These are phyloP conservation scores for Phytophthora parvispora DNA, from an alignment of 352 stramenopile genomes.

Conservation along the genomic window DNA sequence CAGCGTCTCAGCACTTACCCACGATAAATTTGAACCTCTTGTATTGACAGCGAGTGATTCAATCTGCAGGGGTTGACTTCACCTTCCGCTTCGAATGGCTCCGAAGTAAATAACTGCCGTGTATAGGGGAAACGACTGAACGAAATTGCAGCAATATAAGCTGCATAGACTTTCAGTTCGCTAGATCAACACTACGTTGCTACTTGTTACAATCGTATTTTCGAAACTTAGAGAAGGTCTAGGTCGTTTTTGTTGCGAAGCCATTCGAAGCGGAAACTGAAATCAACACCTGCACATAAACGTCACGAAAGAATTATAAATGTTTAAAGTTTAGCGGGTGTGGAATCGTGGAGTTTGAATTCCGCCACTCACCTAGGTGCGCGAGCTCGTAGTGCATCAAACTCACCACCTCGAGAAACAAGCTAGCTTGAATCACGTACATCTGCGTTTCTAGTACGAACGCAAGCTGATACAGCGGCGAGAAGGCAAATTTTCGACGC, in stretches of 20 bases:
- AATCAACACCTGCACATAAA: not conserved
- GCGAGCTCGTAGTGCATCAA: not conserved
- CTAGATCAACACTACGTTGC: too few species aligned
- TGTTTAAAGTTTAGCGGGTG: too few species aligned
- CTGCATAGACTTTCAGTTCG: too few species aligned
- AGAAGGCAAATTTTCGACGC: constrained; percentile 36
- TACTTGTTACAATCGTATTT: too few species aligned
- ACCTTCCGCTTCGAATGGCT: constrained; percentile 12
- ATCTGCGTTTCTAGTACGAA: constrained; percentile 45
- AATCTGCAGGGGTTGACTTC: not conserved
- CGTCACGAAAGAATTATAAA: not conserved
- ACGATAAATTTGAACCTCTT: too few species aligned
- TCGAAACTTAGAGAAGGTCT: too few species aligned
- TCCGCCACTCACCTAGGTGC: not conserved
- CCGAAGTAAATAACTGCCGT: not conserved
- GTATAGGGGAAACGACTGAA: too few species aligned
- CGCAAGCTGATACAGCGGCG: constrained; percentile 31
- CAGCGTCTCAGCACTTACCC: too few species aligned
- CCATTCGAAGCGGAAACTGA: constrained; percentile 14
- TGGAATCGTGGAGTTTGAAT: too few species aligned
- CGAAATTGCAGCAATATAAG: too few species aligned
- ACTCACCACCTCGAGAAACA: not conserved
- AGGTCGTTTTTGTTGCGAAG: not conserved
- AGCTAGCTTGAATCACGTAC: constrained; percentile 1
- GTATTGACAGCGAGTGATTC: not conserved